Conservation (phyloP, 108 stramenopile species). For the Nannochloropsis salina region DNA sequence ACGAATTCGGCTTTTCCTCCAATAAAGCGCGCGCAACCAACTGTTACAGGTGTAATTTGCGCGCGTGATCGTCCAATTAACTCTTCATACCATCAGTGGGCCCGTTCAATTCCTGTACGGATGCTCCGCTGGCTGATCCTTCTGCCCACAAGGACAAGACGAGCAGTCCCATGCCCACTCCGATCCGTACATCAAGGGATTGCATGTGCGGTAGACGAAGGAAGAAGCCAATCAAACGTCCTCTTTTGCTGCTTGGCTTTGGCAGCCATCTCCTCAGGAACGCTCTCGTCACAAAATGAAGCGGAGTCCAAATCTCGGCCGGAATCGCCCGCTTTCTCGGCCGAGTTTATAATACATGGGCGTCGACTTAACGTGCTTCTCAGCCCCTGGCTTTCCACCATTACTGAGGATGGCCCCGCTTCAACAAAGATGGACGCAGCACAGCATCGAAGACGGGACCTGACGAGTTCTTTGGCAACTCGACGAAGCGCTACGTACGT, state of each 20-base stretch:
- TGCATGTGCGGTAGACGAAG: background rate
- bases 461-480: background rate
- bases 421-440: background rate
- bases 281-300: background rate
- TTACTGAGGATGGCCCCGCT: background rate
- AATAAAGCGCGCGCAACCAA: too few species aligned
- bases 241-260: background rate
- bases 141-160: too few species aligned
- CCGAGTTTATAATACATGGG: background rate
- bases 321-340: background rate
- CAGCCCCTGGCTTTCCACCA: background rate
- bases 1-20: too few species aligned
- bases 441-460: background rate
- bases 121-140: too few species aligned
- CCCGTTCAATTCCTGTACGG: too few species aligned
- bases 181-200: background rate
- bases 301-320: background rate
- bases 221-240: background rate
- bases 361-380: background rate
- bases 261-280: background rate
- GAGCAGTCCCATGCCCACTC: background rate
- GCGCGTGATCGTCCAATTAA: too few species aligned
- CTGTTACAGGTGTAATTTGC: too few species aligned
- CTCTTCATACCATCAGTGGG: too few species aligned
- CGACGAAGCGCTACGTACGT: conserved; percentile 26